Conservation (phyloP, 768 basidiomycete genomes). For the Rhodocollybia butyracea region DNA sequence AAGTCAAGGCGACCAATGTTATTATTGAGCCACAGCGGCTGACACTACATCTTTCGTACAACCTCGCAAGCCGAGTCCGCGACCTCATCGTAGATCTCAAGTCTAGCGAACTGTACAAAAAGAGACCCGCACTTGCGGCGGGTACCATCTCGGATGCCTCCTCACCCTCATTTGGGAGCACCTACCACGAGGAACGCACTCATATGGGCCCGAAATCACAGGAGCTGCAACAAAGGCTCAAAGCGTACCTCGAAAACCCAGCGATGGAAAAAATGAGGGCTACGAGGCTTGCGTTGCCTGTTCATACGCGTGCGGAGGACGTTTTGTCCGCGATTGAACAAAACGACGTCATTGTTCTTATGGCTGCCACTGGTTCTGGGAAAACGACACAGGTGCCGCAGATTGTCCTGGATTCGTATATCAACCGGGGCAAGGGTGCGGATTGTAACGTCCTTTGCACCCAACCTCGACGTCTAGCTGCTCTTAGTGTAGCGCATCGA, state of each 20-base stretch:
- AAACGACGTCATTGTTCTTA: conserved; percentile 84
- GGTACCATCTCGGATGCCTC: conserved; percentile 8
- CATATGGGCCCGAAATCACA: conserved; percentile 52
- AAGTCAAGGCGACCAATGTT: conserved; percentile 57
- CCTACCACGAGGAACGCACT: conserved; percentile 23
- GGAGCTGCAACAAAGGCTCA: conserved; percentile 47
- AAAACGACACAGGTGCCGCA: conserved; percentile 97
- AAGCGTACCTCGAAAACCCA: conserved; percentile 61
- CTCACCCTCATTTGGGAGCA: conserved; percentile 20
- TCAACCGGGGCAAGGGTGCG: conserved; percentile 74
- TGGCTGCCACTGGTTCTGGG: conserved; percentile 89
- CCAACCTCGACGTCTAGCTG: conserved; percentile 88
- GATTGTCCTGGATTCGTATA: conserved; percentile 82
- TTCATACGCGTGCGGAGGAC: conserved; percentile 63
- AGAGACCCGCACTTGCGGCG: conserved; percentile 43
- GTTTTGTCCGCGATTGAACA: conserved; percentile 65
- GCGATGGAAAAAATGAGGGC: conserved; percentile 61
- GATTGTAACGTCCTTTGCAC: conserved; percentile 90
- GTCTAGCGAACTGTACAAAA: conserved; percentile 61
- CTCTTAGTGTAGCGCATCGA: conserved; percentile 87
- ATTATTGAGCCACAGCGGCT: conserved; percentile 70
- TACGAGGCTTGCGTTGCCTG: conserved; percentile 68
- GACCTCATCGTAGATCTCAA: conserved; percentile 69
- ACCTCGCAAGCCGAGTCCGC: conserved; percentile 65
- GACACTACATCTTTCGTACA: conserved; percentile 57